Evolutionary conservation across 2,329 filamentous ascomycete species (phyloP).

Genomic region (Xylaria sp.): DNA sequence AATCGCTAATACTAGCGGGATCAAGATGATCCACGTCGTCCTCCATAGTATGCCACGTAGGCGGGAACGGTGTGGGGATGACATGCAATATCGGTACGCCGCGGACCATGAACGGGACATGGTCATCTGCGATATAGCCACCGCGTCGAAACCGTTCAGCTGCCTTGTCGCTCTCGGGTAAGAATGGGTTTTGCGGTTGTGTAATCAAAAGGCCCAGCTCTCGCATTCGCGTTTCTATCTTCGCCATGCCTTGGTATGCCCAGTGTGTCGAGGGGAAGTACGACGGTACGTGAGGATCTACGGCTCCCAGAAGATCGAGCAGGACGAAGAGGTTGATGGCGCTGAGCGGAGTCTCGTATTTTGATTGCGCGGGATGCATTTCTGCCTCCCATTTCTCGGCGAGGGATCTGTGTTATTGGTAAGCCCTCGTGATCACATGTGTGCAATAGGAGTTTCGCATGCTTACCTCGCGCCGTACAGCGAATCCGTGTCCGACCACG

Average conservation of each 20-base stretch:
- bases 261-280: slow-evolving; percentile 93
- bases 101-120: slow-evolving; percentile 84
- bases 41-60: slow-evolving; percentile 82
- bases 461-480: slow-evolving; percentile 81
- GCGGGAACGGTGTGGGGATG: slow-evolving; percentile 82
- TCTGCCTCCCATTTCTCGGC: slow-evolving; percentile 81
- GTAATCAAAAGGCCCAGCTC: slow-evolving; percentile 62
- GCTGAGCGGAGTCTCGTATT: slow-evolving; percentile 74
- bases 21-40: slow-evolving; percentile 89
- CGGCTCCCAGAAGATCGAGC: slow-evolving; percentile 82
- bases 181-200: slow-evolving; percentile 59
- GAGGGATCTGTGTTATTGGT: slow-evolving; percentile 58
- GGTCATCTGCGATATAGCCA: slow-evolving; percentile 77
- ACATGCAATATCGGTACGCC: slow-evolving; percentile 90
- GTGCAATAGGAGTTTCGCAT: too few relatives aligned
- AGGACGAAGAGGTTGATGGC: slow-evolving; percentile 89
- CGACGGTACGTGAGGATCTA: slow-evolving; percentile 74
- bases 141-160: slow-evolving; percentile 53
- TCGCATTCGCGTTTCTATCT: slow-evolving; percentile 76
- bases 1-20: slow-evolving; percentile 79
- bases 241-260: slow-evolving; percentile 82
- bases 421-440: not conserved
- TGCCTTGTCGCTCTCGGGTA: slow-evolving; percentile 66
- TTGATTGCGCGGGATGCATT: slow-evolving; percentile 72
- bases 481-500: slow-evolving; percentile 82